These are phyloP conservation scores for Cladorrhinum samala DNA, from an alignment of 495 filamentous ascomycete genomes.

Conservation along the genomic window DNA sequence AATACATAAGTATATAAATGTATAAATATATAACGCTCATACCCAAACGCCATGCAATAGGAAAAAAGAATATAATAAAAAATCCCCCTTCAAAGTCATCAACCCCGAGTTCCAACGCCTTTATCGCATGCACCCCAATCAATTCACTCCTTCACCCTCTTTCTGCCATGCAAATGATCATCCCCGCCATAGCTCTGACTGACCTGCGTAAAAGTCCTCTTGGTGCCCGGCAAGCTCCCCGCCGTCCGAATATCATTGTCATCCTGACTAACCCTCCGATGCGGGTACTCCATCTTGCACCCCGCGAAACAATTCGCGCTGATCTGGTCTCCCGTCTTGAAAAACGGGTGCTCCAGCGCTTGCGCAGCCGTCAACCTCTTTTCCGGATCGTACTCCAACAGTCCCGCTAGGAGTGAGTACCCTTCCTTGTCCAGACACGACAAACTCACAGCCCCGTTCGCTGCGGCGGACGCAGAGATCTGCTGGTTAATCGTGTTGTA, in stretches of 20 bases:
- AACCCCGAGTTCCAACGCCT: too few species aligned
- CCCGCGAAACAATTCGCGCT: slow-evolving; percentile 86
- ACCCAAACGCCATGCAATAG: too few species aligned
- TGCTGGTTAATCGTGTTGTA: slow-evolving; percentile 47
- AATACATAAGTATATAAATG: too few species aligned
- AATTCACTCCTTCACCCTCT: slow-evolving; percentile 67
- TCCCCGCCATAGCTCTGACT: slow-evolving; percentile 71
- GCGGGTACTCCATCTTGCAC: slow-evolving; percentile 78
- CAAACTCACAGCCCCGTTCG: slow-evolving; percentile 29
- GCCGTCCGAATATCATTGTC: slow-evolving; percentile 91
- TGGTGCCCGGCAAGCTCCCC: slow-evolving; percentile 84
- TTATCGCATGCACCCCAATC: too few species aligned
- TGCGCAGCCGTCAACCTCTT: slow-evolving; percentile 78
- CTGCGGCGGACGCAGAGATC: slow-evolving; percentile 36
- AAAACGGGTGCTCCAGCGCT: slow-evolving; percentile 85
- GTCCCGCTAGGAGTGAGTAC: slow-evolving; percentile 67
- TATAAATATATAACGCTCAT: too few species aligned
- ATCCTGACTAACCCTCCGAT: slow-evolving; percentile 82
- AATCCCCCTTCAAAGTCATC: too few species aligned
- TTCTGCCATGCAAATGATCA: neutral
- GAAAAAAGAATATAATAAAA: too few species aligned
- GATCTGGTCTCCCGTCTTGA: slow-evolving; percentile 58
- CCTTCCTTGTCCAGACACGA: slow-evolving; percentile 65
- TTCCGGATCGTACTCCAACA: slow-evolving; percentile 90
- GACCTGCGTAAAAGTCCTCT: slow-evolving; percentile 63